phyloP scores from a whole-genome alignment of 257 asterid genomes.

The Solanum sitiens region DNA sequence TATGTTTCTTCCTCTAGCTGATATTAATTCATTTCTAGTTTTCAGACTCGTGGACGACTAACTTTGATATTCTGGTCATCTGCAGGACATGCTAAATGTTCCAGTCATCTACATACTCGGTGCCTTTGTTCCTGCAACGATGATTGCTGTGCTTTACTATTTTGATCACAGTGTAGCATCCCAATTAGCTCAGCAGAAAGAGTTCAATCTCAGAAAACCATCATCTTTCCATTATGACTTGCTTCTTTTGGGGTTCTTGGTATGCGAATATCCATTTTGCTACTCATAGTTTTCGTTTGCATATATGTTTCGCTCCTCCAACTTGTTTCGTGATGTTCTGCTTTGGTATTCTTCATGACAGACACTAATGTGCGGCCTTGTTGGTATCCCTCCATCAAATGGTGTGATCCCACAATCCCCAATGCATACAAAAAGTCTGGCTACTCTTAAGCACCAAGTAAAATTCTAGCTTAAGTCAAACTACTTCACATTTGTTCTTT shows the following conservation, averaged over 20 bases:
- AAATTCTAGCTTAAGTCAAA: neutral
- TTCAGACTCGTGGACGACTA: neutral
- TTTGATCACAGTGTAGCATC: constrained; percentile 93
- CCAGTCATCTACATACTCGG: constrained; percentile 65
- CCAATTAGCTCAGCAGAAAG: constrained; percentile 83
- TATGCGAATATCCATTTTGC: constrained; percentile 4
- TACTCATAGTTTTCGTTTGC: neutral
- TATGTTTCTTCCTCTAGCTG: neutral
- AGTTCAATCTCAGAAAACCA: constrained; percentile 77
- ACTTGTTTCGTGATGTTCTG: neutral
- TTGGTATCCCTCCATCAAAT: constrained; percentile 87
- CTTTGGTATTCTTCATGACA: constrained; percentile 5
- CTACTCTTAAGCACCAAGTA: constrained; percentile 92
- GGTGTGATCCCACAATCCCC: constrained; percentile 95
- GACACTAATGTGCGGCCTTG: constrained; percentile 79
- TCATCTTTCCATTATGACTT: constrained; percentile 78
- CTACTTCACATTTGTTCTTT: neutral
- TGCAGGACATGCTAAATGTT: constrained; percentile 73
- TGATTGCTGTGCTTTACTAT: constrained; percentile 89
- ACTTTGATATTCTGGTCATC: neutral
- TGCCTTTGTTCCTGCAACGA: constrained; percentile 82
- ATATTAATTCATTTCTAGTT: neutral
- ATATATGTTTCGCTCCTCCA: neutral
- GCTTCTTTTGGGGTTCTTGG: constrained; percentile 78
- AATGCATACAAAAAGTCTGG: constrained; percentile 82